phyloP scores from a whole-genome alignment of 495 filamentous ascomycete genomes.

The Lindgomyces ingoldianus region DNA sequence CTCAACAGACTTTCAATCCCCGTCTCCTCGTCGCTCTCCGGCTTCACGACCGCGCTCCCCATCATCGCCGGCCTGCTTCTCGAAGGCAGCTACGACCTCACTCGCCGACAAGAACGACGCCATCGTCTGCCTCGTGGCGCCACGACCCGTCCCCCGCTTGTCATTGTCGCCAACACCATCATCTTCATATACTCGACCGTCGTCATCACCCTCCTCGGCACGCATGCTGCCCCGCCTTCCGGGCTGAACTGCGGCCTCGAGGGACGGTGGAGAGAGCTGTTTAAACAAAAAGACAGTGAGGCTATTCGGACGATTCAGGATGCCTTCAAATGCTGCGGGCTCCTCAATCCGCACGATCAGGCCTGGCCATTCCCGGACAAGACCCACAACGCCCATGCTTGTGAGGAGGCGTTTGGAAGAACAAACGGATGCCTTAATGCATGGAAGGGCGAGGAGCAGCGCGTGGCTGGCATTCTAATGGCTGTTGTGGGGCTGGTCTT shows the following conservation, averaged over 20 bases:
- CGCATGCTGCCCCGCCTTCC: conserved; percentile 52
- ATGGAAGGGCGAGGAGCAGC: conserved; percentile 42
- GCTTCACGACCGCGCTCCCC: conserved; percentile 56
- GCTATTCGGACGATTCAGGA: conserved; percentile 65
- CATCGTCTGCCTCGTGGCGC: conserved; percentile 39
- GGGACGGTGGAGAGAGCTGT: conserved; percentile 56
- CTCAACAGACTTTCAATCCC: conserved; percentile 54
- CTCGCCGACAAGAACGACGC: conserved; percentile 39
- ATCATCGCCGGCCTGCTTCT: conserved; percentile 53
- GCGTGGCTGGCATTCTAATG: conserved; percentile 42
- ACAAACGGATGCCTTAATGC: conserved; percentile 28
- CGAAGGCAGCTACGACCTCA: conserved; percentile 50
- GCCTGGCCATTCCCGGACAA: conserved; percentile 57
- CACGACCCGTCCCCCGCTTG: conserved; percentile 43
- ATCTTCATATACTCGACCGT: conserved; percentile 49
- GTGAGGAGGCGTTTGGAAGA: conserved; percentile 35
- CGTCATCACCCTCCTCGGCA: conserved; percentile 58
- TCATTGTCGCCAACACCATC: conserved; percentile 51
- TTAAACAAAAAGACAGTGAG: conserved; percentile 49
- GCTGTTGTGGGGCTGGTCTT: conserved; percentile 40
- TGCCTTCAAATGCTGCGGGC: conserved; percentile 64
- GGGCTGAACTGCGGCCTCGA: conserved; percentile 56
- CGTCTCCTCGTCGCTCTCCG: conserved; percentile 50
- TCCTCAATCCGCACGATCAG: conserved; percentile 56
- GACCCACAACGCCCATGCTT: conserved; percentile 30